A percentile compares a stretch with the other conserved stretches of the same genome.
Evolutionary conservation across 140 eudicot genomes (phyloP).

Genomic region (Oenanthe javanica): DNA sequence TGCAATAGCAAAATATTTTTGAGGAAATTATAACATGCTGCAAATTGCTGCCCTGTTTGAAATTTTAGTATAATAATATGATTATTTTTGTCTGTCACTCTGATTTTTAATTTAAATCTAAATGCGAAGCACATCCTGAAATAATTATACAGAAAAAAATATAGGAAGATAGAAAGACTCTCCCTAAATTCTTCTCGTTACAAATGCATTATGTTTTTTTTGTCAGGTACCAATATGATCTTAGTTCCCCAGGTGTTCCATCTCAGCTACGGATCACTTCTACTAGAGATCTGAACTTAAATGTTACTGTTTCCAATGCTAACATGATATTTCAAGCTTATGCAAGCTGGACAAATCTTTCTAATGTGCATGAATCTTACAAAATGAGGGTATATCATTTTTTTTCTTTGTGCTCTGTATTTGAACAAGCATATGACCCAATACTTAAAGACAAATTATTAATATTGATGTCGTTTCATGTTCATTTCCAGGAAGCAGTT

Average conservation of each 20-base stretch:
- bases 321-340: conserved; percentile 92
- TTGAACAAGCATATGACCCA: not conserved
- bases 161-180: not conserved
- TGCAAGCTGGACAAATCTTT: conserved; percentile 93
- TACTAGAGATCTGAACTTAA: conserved; percentile 72
- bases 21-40: not conserved
- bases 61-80: not conserved
- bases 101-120: not conserved
- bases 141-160: not conserved
- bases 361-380: conserved; percentile 52
- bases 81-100: not conserved
- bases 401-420: not conserved
- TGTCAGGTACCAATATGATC: conserved; percentile 81
- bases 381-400: conserved; percentile 30
- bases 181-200: not conserved
- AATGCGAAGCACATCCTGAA: not conserved
- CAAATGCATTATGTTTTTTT: conserved; percentile 10
- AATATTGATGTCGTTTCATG: not conserved
- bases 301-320: conserved; percentile 77
- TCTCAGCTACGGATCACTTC: conserved; percentile 84
- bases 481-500: conserved; percentile 47
- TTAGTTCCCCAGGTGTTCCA: conserved; percentile 71
- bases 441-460: conserved; percentile 5
- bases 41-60: not conserved
- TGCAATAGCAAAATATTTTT: not conserved